A percentile compares a stretch with the other conserved stretches of the same genome.
These are phyloP conservation scores for Auricularia sp. DNA, from an alignment of 768 basidiomycete genomes.

Conservation along the genomic window DNA sequence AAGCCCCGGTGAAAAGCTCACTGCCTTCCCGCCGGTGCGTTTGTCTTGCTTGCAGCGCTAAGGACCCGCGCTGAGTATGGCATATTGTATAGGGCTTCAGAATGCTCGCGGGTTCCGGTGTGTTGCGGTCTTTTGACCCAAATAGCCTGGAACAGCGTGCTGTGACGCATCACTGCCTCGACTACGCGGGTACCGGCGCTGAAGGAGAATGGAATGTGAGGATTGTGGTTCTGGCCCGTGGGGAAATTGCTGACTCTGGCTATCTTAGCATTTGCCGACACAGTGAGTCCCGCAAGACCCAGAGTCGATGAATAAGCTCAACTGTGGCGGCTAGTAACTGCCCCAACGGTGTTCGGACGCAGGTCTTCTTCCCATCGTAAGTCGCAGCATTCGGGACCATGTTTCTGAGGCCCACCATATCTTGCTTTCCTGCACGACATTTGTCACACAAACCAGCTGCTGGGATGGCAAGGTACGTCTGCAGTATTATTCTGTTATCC, in stretches of 20 bases:
- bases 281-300: neutral
- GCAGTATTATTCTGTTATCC: neutral
- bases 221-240: neutral
- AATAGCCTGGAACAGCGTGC: constrained; percentile 3
- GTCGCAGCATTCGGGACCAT: neutral
- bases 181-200: neutral
- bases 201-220: neutral
- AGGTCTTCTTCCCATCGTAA: constrained; percentile 11
- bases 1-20: neutral
- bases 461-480: constrained; percentile 13
- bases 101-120: constrained; percentile 10
- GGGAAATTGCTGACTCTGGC: neutral
- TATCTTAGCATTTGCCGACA: neutral
- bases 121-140: constrained; percentile 5
- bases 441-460: neutral
- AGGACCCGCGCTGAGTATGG: neutral
- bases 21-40: neutral
- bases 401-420: neutral
- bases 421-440: neutral
- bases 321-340: neutral
- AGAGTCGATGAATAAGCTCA: too few species aligned
- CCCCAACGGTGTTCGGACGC: constrained; percentile 8
- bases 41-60: neutral
- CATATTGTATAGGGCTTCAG: constrained; percentile 3
- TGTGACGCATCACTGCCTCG: constrained; percentile 4